These are phyloP conservation scores for Suhomyces chickasaworum DNA, from an alignment of 1,139 yeast genomes.

Conservation along the genomic window DNA sequence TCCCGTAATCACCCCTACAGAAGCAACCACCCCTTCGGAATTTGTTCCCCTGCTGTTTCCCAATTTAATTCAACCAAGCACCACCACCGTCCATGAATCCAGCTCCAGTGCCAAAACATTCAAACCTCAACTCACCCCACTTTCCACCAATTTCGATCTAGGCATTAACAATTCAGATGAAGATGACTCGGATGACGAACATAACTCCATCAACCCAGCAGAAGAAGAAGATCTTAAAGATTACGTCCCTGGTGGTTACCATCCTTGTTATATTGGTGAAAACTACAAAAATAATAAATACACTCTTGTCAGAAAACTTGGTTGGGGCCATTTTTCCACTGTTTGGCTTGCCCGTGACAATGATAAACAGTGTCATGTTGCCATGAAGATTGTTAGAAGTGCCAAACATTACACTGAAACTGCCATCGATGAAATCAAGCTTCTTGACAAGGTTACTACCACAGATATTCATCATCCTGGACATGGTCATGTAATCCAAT, in stretches of 20 bases:
- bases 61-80: slow-evolving; percentile 18
- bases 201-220: slow-evolving; percentile 38
- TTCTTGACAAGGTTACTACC: slow-evolving; percentile 36
- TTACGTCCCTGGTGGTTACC: slow-evolving; percentile 46
- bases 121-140: slow-evolving; percentile 42
- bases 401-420: slow-evolving; percentile 44
- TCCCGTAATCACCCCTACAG: background rate
- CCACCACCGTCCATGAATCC: slow-evolving; percentile 22
- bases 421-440: slow-evolving; percentile 45
- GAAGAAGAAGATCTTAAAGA: slow-evolving; percentile 43
- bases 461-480: slow-evolving; percentile 37
- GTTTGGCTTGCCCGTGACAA: slow-evolving; percentile 51
- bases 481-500: slow-evolving; percentile 41
- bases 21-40: background rate
- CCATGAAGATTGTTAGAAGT: slow-evolving; percentile 45
- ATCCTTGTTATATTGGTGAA: slow-evolving; percentile 44
- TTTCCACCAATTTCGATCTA: slow-evolving; percentile 35
- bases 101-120: slow-evolving; percentile 31
- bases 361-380: slow-evolving; percentile 40
- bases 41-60: slow-evolving; percentile 14
- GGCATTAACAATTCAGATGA: slow-evolving; percentile 12
- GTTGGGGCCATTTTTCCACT: slow-evolving; percentile 56
- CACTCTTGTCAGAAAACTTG: slow-evolving; percentile 41
- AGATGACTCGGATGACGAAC: slow-evolving; percentile 33
- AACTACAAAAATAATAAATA: slow-evolving; percentile 37